Base-by-base conservation (phyloP, 2,329 filamentous ascomycete species). In the Diplodia intermedia region DNA sequence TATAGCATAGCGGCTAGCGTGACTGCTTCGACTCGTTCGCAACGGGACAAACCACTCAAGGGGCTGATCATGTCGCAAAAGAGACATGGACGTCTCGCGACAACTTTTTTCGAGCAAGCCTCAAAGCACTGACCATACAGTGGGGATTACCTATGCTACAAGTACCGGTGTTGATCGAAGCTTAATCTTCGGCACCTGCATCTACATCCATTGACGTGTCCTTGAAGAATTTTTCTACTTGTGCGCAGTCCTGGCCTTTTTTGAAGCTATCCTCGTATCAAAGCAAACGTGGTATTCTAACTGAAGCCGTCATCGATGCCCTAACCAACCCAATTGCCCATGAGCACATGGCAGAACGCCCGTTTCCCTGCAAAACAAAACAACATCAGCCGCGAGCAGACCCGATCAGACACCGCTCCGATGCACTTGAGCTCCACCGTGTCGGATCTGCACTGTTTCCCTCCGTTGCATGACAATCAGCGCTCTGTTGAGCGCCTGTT, bases 391-490 rank as follows among this genome's bases (percentile, higher is more conserved):
- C 47, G 60, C 31, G 12, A 52, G 20, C 29, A 26, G 50, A 55
- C 40, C 49, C 50, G 49, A 65, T 72, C 65, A 92, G 66, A 89
- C 88, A 63, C 90, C 90, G 75, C 90, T 91, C 70, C 91, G 83
- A 74, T 92, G 91, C 33, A 94, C 89, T 79, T 92, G 88, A 49
- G 87, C 85, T 6, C 91, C 91, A 73, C 92, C 90, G 73, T 91
- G 90, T 69, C 92, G 84, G 78, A 94, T 91, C 79, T 92, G 90
- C 74, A 95, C 90, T 1, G 92, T 97, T 73, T 97, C 94, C 72
- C 93, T 87, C 75, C 94, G 86, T 78, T 96, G 92, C 80, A 99
- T 81, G 18, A 98, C 87, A 82, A 94, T 89, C 73, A 99, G 79
- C 0, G 94, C 92, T 73, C 94, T 84, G 72, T 94, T 94, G 36